Evolutionary conservation across 2,329 filamentous ascomycete species (phyloP), one percentile per base, ranked within the genome.

Genomic region (Paecilomyces niveus): DNA sequence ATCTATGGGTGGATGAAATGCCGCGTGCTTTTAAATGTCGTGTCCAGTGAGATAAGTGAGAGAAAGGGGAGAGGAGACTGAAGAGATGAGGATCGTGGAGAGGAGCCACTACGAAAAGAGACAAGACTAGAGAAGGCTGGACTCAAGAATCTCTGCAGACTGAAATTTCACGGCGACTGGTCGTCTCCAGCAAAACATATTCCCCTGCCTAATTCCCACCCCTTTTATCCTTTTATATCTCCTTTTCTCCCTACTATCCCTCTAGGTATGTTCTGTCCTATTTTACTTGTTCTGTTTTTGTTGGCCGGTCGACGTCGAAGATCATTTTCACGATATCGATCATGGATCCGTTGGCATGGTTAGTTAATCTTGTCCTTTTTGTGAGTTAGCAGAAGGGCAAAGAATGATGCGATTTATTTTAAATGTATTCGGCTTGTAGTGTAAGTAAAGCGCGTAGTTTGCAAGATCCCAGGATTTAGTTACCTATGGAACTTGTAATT

Each of bases 11-110:
- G 39, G 39, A 45, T 45, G 39, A 9, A 45, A 18, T 45, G 15
- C 39, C n/a, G 39, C n/a, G 39, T 45, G 39, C 39, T 45, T 45
- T 18, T 45, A 45, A 18, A 9, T 45, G n/a, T 45, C 39, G 5
- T 45, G 39, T 45, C 39, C 39, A 68, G 67, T 50, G 66, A 69
- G 54, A 63, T 66, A 55, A 63, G 64, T 7, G 74, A 74, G 55
- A 29, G 4, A 7, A 29, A 4, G 26, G 26, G 26, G 26, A 26
- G 24, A 26, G 24, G 24, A 26, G 24, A 26, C 24, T 5, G 24
- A 26, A 26, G 24, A 68, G 35, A n/a, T 45, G 39, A n/a, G 9
- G n/a, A 45, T n/a, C 15, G n/a, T n/a, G 39, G 39, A n/a, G 39
- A 45, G 39, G 13, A n/a, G 35, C 5, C 3, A 29, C 7, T n/a